These are phyloP conservation scores for Schwanniomyces pseudopolymorphus DNA, from an alignment of 805 yeast genomes.

Conservation along the genomic window DNA sequence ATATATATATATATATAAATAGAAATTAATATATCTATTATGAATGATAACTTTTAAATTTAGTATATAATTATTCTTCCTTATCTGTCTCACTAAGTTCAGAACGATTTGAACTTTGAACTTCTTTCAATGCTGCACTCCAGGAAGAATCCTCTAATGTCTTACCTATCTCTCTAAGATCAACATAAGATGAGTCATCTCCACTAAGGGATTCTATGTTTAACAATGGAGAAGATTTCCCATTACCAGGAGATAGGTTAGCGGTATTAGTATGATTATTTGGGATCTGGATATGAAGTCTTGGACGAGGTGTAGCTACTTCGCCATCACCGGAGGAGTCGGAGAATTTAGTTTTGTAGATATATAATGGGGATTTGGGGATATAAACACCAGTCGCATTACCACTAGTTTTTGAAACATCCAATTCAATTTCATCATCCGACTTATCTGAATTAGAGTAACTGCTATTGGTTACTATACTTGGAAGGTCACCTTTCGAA, in stretches of 20 bases:
- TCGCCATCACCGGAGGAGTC: constrained; percentile 1
- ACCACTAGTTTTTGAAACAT: background rate
- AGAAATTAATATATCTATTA: constrained; percentile 1
- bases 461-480: constrained; percentile 10
- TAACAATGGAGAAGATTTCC: constrained; percentile 13
- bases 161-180: constrained; percentile 23
- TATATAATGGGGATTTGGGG: constrained; percentile 29
- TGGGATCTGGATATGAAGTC: background rate
- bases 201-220: constrained; percentile 3
- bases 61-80: constrained; percentile 1
- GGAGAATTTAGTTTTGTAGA: constrained; percentile 15
- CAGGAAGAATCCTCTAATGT: constrained; percentile 24
- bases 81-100: constrained; percentile 3
- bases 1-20: background rate
- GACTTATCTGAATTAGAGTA: constrained; percentile 7
- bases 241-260: background rate
- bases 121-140: constrained; percentile 24
- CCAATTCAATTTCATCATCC: background rate
- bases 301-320: background rate
- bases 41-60: background rate
- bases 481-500: constrained; percentile 13
- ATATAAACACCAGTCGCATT: constrained; percentile 22
- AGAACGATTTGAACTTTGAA: constrained; percentile 9
- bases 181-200: constrained; percentile 15
- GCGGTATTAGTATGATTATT: background rate